Evolutionary conservation across 805 yeast genomes (phyloP), one percentile per base, ranked within the genome.

Genomic region (Tetrapisispora nanseiensis): DNA sequence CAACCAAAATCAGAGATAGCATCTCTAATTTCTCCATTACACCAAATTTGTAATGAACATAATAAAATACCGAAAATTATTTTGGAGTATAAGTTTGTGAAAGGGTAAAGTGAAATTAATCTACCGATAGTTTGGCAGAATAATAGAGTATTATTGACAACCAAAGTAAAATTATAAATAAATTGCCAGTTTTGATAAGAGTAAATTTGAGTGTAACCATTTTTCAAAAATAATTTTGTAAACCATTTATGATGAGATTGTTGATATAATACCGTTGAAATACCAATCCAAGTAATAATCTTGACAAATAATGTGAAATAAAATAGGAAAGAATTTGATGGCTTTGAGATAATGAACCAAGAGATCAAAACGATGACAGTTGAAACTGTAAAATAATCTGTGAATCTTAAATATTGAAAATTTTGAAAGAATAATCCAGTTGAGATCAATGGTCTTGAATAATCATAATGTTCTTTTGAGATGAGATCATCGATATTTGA

Each of bases 1-100:
- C 92, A 84, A n/a, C 94, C 92, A 61, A 80, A 82, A 46, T 81
- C 82, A 2, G 90, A 90, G 49, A 84, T 76, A 39, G 83, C 77
- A 34, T 75, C 75, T 48, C 78, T 71, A 29, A 83, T 82, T 24
- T 86, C 82, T 20, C 69, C 52, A 50, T 82, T 77, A 28, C 86
- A 80, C 82, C 86, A 78, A 15, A 72, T 56, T 52, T 84, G 94
- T 23, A 84, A 66, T 7, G 70, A 50, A 13, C 80, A 65, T 28
- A 82, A 65, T 45, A 76, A 57, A 1, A 63, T 46, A 10, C 90
- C 90, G 37, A 80, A 53, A 41, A 81, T 79, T n/a, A 74, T 49
- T 46, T 70, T 65, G 41, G 67, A 63, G 39, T 47, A 48, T 42
- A 52, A 53, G 15, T 46, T 47, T 26, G 57, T 53, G 8, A 50